phyloP scores from a whole-genome alignment of 352 stramenopile genomes.

The Globisporangium spiculum region DNA sequence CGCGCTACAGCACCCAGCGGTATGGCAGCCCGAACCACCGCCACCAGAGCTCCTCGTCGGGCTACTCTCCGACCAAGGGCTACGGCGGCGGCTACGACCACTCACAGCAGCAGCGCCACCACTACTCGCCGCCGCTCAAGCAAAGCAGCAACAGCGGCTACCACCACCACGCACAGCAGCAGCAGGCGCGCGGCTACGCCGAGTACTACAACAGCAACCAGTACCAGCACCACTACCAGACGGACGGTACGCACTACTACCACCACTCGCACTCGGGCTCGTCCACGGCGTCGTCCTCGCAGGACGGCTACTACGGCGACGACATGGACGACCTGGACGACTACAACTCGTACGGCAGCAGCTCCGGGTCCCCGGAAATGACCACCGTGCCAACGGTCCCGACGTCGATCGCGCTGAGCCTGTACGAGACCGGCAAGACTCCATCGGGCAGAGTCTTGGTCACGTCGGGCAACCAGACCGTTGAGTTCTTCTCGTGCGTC shows the following conservation, averaged over 20 bases:
- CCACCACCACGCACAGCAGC: conserved; percentile 6
- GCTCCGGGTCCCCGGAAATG: conserved; percentile 51
- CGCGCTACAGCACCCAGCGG: conserved; percentile 11
- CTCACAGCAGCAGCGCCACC: conserved; percentile 8
- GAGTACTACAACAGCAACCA: conserved; percentile 40
- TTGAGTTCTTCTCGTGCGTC: conserved; percentile 84
- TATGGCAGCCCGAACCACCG: conserved; percentile 18
- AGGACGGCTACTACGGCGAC: conserved; percentile 76
- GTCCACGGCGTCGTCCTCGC: conserved; percentile 73
- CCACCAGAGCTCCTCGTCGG: conserved; percentile 16
- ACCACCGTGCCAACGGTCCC: conserved; percentile 76
- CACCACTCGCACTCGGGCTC: conserved; percentile 73
- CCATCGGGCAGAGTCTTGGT: conserved; percentile 74
- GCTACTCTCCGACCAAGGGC: conserved; percentile 19
- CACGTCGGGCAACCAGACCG: conserved; percentile 75
- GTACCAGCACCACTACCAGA: conserved; percentile 53
- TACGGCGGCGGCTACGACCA: conserved; percentile 8
- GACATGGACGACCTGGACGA: conserved; percentile 74
- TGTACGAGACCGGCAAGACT: conserved; percentile 79
- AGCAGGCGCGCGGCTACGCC: conserved; percentile 25
- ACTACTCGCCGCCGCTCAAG: conserved; percentile 20
- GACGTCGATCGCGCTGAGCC: conserved; percentile 62
- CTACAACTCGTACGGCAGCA: conserved; percentile 27
- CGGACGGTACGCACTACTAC: conserved; percentile 47
- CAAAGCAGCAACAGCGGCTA: conserved; percentile 9